A percentile compares a stretch with the other conserved stretches of the same genome.
Evolutionary conservation across 2,329 filamentous ascomycete genomes (phyloP).

Genomic region (Leptosphaerulina australis): DNA sequence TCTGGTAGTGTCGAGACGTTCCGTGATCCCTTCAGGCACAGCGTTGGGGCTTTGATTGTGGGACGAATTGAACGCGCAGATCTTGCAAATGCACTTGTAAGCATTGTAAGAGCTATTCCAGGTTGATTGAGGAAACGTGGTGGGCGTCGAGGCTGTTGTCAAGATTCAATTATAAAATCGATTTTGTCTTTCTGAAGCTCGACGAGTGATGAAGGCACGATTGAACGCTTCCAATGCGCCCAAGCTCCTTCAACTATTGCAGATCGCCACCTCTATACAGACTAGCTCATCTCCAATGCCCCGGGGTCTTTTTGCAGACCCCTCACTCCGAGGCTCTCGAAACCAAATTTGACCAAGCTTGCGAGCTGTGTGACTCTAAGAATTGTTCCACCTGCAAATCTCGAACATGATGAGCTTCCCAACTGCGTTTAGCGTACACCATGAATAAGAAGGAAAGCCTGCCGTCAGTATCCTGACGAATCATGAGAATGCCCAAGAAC

Average conservation of each 20-base stretch:
- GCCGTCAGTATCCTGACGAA: constrained; percentile 19
- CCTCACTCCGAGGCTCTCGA: constrained; percentile 8
- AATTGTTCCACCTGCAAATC: background rate
- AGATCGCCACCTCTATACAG: background rate
- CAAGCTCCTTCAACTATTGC: constrained; percentile 26
- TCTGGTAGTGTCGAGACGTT: constrained; percentile 50
- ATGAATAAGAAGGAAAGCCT: background rate
- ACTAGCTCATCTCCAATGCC: constrained; percentile 6
- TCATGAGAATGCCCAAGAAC: constrained; percentile 6
- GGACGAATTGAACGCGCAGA: constrained; percentile 26
- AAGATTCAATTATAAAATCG: constrained; percentile 4
- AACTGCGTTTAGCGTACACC: constrained; percentile 9
- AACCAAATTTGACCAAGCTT: background rate
- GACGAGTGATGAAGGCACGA: constrained; percentile 20
- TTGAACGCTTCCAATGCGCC: constrained; percentile 14
- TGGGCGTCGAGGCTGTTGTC: too few relatives aligned
- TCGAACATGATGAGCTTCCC: constrained; percentile 2
- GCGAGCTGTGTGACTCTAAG: constrained; percentile 6
- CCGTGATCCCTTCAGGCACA: constrained; percentile 34
- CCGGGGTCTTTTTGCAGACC: constrained; percentile 6
- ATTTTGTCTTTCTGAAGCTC: background rate
- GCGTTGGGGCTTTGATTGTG: constrained; percentile 17
- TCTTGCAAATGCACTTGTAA: constrained; percentile 27
- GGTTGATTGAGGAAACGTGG: too few relatives aligned
- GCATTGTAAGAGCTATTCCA: too few relatives aligned